Evolutionary conservation across 2,329 filamentous ascomycete species (phyloP), one percentile per base, ranked within the genome.

Genomic region (Aspergillus versicolor): DNA sequence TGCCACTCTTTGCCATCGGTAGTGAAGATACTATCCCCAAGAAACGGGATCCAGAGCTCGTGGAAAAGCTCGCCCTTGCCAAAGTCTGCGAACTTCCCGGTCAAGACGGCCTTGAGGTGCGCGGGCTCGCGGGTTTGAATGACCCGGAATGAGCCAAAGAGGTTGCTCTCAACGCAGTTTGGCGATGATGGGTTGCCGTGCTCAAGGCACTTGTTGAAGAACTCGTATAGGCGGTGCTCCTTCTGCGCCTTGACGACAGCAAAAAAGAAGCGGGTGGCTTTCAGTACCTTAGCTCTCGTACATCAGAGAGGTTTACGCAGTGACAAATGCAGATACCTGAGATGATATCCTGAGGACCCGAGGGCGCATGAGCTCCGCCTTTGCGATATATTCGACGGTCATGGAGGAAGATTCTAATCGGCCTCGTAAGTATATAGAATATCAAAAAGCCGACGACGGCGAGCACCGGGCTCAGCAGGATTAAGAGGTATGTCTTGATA

Each of bases 161-260:
- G 22, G 43, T 52, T 52, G 34, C 32, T 44, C 48, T 56, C 48
- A 32, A 56, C 54, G 17, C 54, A 52, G 24, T 52, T 56, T 19
- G 54, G 54, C 6, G 48, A 56, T 7, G 47, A 41, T 27, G 32
- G 40, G 13, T 34, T 32, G 54, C 32, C 46, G 19, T 51, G 37
- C 21, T 52, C 22, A 22, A 45, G 44, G 27, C 17, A 34, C 22
- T 17, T 30, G n/a, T 42, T 46, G 24, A 47, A 56, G 34, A 56
- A 52, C 21, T 52, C 43, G 37, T 47, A 42, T 22, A 56, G 32
- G n/a, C 27, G 19, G 41, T 51, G 48, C 34, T 51, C 54, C 17
- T 30, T 46, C 43, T 56, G 54, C 15, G 54, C 48, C 24, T 50
- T 52, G 48, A 47, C 17, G 12, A 40, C 30, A 38, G 34, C 43